Conservation (phyloP, 2,329 filamentous ascomycete species). For the Phoma herbarum region DNA sequence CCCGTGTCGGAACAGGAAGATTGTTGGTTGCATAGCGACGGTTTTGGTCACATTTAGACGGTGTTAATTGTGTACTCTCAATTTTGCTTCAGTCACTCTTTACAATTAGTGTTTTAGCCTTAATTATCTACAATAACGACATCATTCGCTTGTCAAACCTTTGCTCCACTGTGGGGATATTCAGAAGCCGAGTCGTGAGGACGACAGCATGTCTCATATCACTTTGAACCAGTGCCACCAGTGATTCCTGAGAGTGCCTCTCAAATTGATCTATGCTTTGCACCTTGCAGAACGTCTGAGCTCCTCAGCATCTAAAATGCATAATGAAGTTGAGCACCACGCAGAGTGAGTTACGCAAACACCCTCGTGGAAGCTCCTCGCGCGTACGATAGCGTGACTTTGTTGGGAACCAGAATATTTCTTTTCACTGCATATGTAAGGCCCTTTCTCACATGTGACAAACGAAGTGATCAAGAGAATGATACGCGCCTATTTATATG, state of each 20-base stretch:
- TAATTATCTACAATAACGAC: background rate
- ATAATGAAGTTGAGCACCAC: background rate
- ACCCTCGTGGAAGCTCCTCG: background rate
- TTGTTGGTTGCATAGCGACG: slow-evolving; percentile 2
- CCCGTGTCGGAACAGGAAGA: background rate
- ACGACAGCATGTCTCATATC: no score
- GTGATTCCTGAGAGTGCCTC: background rate
- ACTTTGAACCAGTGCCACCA: background rate
- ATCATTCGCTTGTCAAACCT: background rate
- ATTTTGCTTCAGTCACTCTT: background rate
- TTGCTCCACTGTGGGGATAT: no score
- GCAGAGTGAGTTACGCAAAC: background rate
- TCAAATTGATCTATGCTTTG: background rate
- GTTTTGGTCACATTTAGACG: background rate
- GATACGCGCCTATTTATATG: no score
- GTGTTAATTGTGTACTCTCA: background rate
- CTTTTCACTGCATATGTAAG: no score
- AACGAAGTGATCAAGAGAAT: no score
- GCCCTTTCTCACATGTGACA: no score
- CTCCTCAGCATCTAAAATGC: background rate
- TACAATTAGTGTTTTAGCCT: background rate
- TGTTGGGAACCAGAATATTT: background rate
- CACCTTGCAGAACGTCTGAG: no score
- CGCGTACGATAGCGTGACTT: background rate
- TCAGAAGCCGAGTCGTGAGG: no score